Conservation (phyloP, 1,284 basidiomycete species). For the Sanguinoderma infundibulare region DNA sequence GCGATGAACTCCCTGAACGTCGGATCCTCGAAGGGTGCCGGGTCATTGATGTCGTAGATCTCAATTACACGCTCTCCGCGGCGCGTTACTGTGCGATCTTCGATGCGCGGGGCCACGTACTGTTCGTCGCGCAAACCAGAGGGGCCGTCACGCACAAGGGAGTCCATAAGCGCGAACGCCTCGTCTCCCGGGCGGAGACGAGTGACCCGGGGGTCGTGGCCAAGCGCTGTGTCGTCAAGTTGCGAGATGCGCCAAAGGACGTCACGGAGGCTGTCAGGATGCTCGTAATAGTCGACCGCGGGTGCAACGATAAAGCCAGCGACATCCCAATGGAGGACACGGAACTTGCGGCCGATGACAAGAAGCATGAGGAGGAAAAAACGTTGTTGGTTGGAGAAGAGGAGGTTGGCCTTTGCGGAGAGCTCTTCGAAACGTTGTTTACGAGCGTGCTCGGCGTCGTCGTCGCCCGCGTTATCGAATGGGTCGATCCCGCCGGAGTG, state of each 20-base stretch:
- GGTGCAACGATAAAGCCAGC: constrained; percentile 10
- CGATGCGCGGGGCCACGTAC: too few relatives aligned
- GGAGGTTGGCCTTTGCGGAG: neutral
- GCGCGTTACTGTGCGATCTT: too few relatives aligned
- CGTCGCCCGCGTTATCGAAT: neutral
- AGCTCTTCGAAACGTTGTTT: neutral
- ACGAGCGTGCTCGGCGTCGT: neutral
- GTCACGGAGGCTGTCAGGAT: neutral
- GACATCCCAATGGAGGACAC: constrained; percentile 8
- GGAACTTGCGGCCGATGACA: neutral
- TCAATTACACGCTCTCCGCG: too few relatives aligned
- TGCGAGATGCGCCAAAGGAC: constrained; percentile 6
- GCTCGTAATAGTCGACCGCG: constrained; percentile 7
- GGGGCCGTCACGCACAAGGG: too few relatives aligned
- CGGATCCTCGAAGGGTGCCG: too few relatives aligned
- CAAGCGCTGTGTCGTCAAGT: constrained; percentile 2
- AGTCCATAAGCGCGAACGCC: constrained; percentile 4
- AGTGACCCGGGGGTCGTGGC: constrained; percentile 7
- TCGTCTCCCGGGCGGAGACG: neutral
- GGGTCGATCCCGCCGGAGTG: neutral
- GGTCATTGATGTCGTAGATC: too few relatives aligned
- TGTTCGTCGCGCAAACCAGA: too few relatives aligned
- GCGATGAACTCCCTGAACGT: too few relatives aligned
- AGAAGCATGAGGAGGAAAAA: constrained; percentile 5
- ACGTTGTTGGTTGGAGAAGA: constrained; percentile 6